Percentiles rank a stretch among this genome's conserved stretches.
Evolutionary conservation across 441 rosid genomes (phyloP).

Genomic region (Populus tomentosa): DNA sequence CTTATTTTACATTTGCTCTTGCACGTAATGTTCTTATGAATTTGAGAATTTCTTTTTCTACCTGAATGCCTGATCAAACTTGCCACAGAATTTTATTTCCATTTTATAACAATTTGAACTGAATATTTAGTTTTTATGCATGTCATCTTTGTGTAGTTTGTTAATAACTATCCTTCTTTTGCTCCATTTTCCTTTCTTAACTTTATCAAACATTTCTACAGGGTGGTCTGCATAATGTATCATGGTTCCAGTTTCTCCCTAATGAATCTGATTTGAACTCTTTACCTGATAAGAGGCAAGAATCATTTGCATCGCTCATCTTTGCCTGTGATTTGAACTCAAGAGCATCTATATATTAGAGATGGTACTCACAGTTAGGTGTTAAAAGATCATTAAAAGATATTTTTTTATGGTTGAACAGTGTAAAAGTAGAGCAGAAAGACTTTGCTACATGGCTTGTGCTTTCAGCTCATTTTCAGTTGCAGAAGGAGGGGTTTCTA

Average conservation of each 20-base stretch:
- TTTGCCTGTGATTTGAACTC: not conserved
- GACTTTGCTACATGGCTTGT: constrained; percentile 83
- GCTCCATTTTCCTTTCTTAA: not conserved
- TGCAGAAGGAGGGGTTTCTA: constrained; percentile 88
- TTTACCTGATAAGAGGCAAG: constrained; percentile 73
- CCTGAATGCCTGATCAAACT: not conserved
- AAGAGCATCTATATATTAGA: not conserved
- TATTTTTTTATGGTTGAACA: constrained; percentile 30
- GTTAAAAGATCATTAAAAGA: constrained; percentile 10
- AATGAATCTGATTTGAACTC: constrained; percentile 74
- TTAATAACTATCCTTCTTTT: not conserved
- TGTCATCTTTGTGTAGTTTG: not conserved
- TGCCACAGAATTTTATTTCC: not conserved
- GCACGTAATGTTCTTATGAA: not conserved
- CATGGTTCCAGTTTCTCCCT: constrained; percentile 99
- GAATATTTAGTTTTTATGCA: not conserved
- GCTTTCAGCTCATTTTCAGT: constrained; percentile 84
- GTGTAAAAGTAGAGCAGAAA: constrained; percentile 74
- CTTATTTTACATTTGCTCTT: not conserved
- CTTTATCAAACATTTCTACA: constrained; percentile 27
- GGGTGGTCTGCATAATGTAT: constrained; percentile 84
- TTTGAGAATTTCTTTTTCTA: not conserved
- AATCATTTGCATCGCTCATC: not conserved
- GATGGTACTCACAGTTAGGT: not conserved
- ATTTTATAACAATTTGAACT: not conserved